Base-by-base conservation (phyloP, 2,329 filamentous ascomycete genomes). In the Diaporthe sp. region DNA sequence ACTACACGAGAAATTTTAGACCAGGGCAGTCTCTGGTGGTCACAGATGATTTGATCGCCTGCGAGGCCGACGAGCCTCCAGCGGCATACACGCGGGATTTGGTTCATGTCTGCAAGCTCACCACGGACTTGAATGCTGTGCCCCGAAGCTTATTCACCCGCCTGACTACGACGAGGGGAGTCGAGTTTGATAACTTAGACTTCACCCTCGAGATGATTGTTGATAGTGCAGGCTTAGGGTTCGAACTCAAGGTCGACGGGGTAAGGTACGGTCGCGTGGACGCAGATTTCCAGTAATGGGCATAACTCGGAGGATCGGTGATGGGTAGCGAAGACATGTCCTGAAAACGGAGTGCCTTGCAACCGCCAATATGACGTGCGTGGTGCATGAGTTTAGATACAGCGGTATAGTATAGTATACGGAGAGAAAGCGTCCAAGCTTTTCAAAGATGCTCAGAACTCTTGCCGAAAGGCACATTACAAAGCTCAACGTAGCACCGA, bases 161-260 rank as follows among this genome's bases (percentile, higher is more conserved):
- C 19, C 83, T 96, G 76, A 95, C 93, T 22, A 96, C 94, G 17
- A 96, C 94, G 3, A 88, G 93, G 71, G 94, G 94, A 0, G 91
- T 95, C 7, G 94, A 95, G 83, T 96, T 96, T 83, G 92, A 95
- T 78, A 95, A 95, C 77, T 85, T 96, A 40, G 93, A 96, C 80
- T 96, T 96, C 76, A 94, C 93, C 15, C 89, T 96, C 8, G 93
- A 95, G 84, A 95, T 96, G 93, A 92, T 92, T 78, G 93, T 96
- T 57, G 92, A 95, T 80, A 94, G 92, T 78, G 94, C 94, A 0
- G 92, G 93, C 1, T 79, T 96, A 74, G 90, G 92, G 3, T 96
- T 96, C 82, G 93, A 96, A 83, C 83, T 96, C 71, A 93, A 94
- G 83, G 93, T 96, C 17, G 93, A 95, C 80, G 93, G 93, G 0